Evolutionary conservation across 2,329 filamentous ascomycete species (phyloP).

Genomic region (Zasmidium angulare): DNA sequence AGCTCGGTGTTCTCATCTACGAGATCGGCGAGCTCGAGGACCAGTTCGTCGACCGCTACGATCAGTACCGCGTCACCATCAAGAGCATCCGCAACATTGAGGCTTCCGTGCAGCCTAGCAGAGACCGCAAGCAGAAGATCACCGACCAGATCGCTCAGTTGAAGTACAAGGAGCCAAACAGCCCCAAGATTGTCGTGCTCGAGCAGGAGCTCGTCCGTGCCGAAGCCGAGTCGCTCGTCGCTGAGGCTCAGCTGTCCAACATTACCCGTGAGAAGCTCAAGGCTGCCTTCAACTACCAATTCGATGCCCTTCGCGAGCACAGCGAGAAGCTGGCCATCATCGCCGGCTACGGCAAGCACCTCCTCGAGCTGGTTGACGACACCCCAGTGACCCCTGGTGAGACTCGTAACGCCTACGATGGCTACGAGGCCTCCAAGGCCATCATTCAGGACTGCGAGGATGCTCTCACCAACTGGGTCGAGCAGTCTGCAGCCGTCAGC

Average conservation of each 20-base stretch:
- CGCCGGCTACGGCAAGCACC: slow-evolving; percentile 94
- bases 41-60: slow-evolving; percentile 97
- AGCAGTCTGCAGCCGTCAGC: slow-evolving; percentile 81
- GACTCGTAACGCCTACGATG: slow-evolving; percentile 92
- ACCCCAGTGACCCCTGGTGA: slow-evolving; percentile 96
- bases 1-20: slow-evolving; percentile 94
- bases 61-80: slow-evolving; percentile 98
- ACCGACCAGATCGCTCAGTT: slow-evolving; percentile 97
- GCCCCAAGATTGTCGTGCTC: slow-evolving; percentile 92
- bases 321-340: slow-evolving; percentile 98
- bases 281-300: slow-evolving; percentile 96
- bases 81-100: slow-evolving; percentile 99
- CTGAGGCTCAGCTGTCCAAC: slow-evolving; percentile 96
- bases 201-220: slow-evolving; percentile 98
- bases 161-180: slow-evolving; percentile 99
- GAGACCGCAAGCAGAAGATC: slow-evolving; percentile 99
- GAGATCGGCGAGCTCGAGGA: slow-evolving; percentile 98
- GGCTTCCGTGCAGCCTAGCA: slow-evolving; percentile 94
- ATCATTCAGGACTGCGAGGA: slow-evolving; percentile 99
- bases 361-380: slow-evolving; percentile 95
- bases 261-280: slow-evolving; percentile 99
- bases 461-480: slow-evolving; percentile 94
- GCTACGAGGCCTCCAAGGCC: slow-evolving; percentile 95
- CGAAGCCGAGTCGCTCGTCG: slow-evolving; percentile 97
- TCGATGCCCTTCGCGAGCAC: slow-evolving; percentile 94